Evolutionary conservation across 441 rosid genomes (phyloP), one percentile per base, ranked within the genome.

Genomic region (Corymbia calophylla): DNA sequence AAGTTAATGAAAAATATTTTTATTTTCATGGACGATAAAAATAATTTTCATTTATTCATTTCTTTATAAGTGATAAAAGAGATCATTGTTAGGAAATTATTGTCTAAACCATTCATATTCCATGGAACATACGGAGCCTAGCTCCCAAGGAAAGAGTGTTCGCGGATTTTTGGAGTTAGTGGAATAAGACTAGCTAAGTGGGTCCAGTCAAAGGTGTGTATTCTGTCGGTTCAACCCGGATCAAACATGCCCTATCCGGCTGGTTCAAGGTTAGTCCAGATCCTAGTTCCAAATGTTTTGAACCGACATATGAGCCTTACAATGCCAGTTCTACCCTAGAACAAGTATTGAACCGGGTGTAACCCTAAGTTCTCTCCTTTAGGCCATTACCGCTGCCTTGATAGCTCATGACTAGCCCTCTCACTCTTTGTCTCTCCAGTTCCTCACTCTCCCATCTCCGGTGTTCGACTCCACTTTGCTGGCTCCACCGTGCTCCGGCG

Each of bases 71-170:
- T 70, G 2, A 18, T 9, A 19, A 70, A 70, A 70, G 3, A 1
- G 1, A 9, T 70, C 7, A 1, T 18, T 70, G 9, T 70, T 70
- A 70, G 8, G 0, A 70, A 70, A 32, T 2, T 35, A 0, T 5
- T 70, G 4, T 35, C 6, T 1, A 35, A 70, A 19, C 18, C 6
- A 18, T 32, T 68, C 15, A 9, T 68, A 17, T 5, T 68, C 2
- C 7, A 0, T 2, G 2, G 0, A 32, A 35, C 1, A 70, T 18
- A 70, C 1, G 3, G 5, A 19, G 1, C 25, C 0, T 18, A 18
- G 3, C 27, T 19, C 47, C 12, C 7, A 2, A 5, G 2, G 4
- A 32, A 32, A 18, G 35, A 6, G 47, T 9, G 47, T 9, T 7
- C 1, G 0, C 13, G 27, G 35, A 32, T 32, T 12, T 70, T 5